These are phyloP conservation scores for Laetiporus sulphureus DNA, from an alignment of 1,284 basidiomycete genomes.

Conservation along the genomic window DNA sequence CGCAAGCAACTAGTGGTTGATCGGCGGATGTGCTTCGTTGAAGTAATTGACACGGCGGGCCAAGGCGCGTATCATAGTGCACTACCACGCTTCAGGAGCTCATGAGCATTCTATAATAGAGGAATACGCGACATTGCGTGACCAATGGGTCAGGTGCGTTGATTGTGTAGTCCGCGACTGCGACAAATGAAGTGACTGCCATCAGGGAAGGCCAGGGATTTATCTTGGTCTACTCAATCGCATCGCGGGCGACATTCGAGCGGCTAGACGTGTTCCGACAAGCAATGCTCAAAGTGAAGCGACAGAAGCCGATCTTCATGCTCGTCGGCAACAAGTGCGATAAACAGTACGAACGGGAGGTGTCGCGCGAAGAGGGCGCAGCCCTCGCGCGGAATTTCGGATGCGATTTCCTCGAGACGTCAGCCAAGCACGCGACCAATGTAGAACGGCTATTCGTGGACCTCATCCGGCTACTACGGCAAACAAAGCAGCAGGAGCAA, in stretches of 20 bases:
- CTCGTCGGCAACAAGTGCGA: slow-evolving; percentile 92
- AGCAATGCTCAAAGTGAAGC: slow-evolving; percentile 91
- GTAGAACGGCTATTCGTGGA: slow-evolving; percentile 92
- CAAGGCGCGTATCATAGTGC: slow-evolving; percentile 63
- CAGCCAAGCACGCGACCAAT: slow-evolving; percentile 92
- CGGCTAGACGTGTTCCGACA: slow-evolving; percentile 93
- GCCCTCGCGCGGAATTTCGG: slow-evolving; percentile 83
- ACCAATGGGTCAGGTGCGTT: slow-evolving; percentile 95
- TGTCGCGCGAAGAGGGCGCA: slow-evolving; percentile 84
- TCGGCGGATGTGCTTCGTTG: slow-evolving; percentile 87
- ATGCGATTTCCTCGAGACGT: slow-evolving; percentile 95
- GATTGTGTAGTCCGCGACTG: not conserved
- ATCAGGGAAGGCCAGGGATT: slow-evolving; percentile 96
- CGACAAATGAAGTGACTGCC: slow-evolving; percentile 5
- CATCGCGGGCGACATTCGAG: slow-evolving; percentile 90
- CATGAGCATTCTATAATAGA: slow-evolving; percentile 41
- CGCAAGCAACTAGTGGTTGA: slow-evolving; percentile 89
- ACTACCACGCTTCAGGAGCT: slow-evolving; percentile 1
- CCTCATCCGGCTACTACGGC: slow-evolving; percentile 84
- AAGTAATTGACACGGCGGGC: slow-evolving; percentile 91
- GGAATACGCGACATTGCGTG: slow-evolving; percentile 95
- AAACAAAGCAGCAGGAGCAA: slow-evolving; percentile 41
- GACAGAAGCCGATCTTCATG: slow-evolving; percentile 81
- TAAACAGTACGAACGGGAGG: slow-evolving; percentile 80
- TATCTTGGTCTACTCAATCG: slow-evolving; percentile 97